Evolutionary conservation across 805 yeast species (phyloP), one percentile per base, ranked within the genome.

Genomic region (Cyberlindnera japonica): DNA sequence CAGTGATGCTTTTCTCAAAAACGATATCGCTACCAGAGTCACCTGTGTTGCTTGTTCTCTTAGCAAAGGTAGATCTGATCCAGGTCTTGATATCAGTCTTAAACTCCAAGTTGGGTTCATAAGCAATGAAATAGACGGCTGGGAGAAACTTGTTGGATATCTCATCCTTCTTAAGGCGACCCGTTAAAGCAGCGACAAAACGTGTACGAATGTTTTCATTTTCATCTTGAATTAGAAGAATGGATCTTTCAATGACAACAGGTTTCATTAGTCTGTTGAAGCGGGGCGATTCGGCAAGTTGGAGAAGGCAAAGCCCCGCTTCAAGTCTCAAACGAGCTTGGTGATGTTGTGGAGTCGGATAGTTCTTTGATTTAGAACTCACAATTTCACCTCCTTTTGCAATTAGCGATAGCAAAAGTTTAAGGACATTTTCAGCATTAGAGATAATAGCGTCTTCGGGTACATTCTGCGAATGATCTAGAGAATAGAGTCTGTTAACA

Each of bases 371-470:
- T 39, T 69, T 68, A 18, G 57, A 45, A 38, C 73, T 47, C 3
- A 81, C 75, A 23, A 88, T 71, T 53, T 89, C 96, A 21, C 96
- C 96, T 33, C 84, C 83, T 55, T 81, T 81, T 2, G 79, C 76
- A 35, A 88, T 75, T 24, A 85, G 65, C 2, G 88, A 76, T 24
- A 76, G 67, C 22, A 88, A 67, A 20, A 88, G 62, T 51, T 82
- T 84, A 45, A 87, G 61, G 0, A 84, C 79, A 13, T 88, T 86
- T 40, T 71, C 75, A 0, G 83, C 77, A 30, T 72, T 62, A 12
- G 69, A 67, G 3, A 51, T 62, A 3, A 71, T 61, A 3, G 71
- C 57, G 10, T 60, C 64, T 4, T 68, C 70, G 2, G 60, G 54
- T 1, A 63, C 62, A 2, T 51, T 57, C 1, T 60, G 61, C 3